phyloP scores from a whole-genome alignment of 1,284 basidiomycete species.

The Leccinum griseonigrum region DNA sequence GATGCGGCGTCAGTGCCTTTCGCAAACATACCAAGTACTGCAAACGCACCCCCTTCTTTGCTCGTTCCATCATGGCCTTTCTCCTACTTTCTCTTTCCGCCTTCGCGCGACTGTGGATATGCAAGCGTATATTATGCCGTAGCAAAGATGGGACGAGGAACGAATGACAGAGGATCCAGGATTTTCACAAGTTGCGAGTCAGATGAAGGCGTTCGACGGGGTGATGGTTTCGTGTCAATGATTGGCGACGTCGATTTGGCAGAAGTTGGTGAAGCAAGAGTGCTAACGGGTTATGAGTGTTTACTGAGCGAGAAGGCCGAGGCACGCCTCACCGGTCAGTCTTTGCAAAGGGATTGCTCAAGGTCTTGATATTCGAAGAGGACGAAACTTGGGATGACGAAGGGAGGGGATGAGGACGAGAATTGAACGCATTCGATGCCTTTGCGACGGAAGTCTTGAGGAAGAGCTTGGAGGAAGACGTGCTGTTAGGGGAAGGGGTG shows the following conservation, averaged over 20 bases:
- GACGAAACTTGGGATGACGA: constrained; percentile 13
- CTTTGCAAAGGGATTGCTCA: constrained; percentile 57
- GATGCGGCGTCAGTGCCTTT: constrained; percentile 6
- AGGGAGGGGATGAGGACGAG: constrained; percentile 10
- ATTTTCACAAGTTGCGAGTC: constrained; percentile 29
- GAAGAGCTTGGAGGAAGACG: constrained; percentile 10
- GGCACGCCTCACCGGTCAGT: constrained; percentile 62
- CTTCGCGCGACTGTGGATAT: constrained; percentile 60
- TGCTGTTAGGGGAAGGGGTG: constrained; percentile 10
- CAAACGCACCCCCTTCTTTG: constrained; percentile 53
- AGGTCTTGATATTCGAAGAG: constrained; percentile 16
- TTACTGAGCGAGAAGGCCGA: constrained; percentile 41
- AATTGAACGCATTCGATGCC: constrained; percentile 8
- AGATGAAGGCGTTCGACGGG: constrained; percentile 16
- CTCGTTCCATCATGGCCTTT: constrained; percentile 65
- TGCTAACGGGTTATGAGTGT: constrained; percentile 65
- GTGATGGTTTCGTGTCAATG: constrained; percentile 13
- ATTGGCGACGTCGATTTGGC: constrained; percentile 11
- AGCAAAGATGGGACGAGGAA: constrained; percentile 63
- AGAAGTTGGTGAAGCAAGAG: constrained; percentile 32
- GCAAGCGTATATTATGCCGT: constrained; percentile 44
- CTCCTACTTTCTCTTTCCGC: constrained; percentile 65
- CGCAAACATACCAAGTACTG: not conserved
- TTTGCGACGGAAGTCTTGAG: constrained; percentile 4
- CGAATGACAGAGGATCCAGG: constrained; percentile 49